Percentiles rank a stretch among this genome's conserved stretches.
Conservation (phyloP, 306 rosid genomes). For the Boehmeria nivea region DNA sequence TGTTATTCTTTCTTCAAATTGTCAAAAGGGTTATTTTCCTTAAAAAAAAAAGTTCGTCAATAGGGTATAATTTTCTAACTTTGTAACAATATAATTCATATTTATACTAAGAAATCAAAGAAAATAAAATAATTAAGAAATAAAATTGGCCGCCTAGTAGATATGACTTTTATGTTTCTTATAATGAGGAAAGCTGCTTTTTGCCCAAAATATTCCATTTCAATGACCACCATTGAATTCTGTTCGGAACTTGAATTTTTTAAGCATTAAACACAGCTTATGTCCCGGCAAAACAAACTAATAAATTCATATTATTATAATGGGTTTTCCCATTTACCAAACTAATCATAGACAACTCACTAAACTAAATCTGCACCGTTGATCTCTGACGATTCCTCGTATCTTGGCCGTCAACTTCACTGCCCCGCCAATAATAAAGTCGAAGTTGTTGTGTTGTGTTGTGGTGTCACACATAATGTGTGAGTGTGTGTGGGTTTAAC, state of each 20-base stretch:
- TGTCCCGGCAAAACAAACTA: not conserved
- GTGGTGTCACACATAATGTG: no score
- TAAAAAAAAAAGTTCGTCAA: no score
- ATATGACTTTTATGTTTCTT: not conserved
- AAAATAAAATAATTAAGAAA: no score
- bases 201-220: conserved; percentile 1
- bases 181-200: not conserved
- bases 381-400: not conserved
- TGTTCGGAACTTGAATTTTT: not conserved
- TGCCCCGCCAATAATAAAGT: not conserved
- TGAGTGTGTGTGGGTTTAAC: conserved; percentile 28
- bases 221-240: not conserved
- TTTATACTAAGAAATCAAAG: no score
- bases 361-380: not conserved
- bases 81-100: no score
- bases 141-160: no score
- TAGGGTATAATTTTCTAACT: no score
- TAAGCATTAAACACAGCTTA: not conserved
- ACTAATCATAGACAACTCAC: not conserved
- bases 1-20: no score
- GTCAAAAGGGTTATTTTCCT: no score
- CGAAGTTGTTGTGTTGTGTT: no score
- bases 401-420: not conserved
- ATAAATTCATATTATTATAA: not conserved
- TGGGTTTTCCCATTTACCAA: no score